Evolutionary conservation across 169 alveolate genomes (phyloP).

Genomic region (Eimeria nieschulzi): DNA sequence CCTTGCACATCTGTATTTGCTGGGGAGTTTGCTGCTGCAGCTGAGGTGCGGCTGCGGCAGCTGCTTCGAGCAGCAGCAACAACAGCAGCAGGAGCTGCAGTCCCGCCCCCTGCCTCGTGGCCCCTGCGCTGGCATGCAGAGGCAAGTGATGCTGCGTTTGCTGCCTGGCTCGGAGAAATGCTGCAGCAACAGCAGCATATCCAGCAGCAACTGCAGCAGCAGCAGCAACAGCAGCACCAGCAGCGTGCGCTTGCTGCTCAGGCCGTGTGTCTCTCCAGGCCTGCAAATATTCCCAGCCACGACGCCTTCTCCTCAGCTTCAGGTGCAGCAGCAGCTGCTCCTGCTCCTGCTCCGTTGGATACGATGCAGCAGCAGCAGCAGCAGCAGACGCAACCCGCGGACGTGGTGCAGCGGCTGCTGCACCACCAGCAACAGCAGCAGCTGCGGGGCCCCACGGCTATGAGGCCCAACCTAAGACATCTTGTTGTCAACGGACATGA

Average conservation of each 20-base stretch:
- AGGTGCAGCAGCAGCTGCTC: background rate
- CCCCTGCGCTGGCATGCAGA: constrained; percentile 25
- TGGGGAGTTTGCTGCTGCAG: constrained; percentile 6
- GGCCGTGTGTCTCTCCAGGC: constrained; percentile 2
- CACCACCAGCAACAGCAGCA: constrained; percentile 33
- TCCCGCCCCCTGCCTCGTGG: constrained; percentile 9
- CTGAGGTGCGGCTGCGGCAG: constrained; percentile 32
- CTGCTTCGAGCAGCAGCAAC: background rate
- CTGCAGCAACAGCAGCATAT: constrained; percentile 10
- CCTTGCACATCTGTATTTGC: constrained; percentile 25
- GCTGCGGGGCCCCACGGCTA: background rate
- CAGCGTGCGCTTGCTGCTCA: background rate
- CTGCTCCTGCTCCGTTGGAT: background rate
- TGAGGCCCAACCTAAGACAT: background rate
- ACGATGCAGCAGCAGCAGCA: constrained; percentile 5
- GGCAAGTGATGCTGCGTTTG: constrained; percentile 21
- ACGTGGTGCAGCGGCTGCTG: background rate
- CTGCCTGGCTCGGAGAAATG: constrained; percentile 12
- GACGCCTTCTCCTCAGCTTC: background rate
- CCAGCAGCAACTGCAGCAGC: constrained; percentile 10
- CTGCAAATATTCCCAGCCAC: background rate
- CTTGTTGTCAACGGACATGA: background rate
- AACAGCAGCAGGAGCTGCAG: constrained; percentile 19
- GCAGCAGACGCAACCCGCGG: background rate
- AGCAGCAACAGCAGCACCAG: background rate